A percentile compares a stretch with the other conserved stretches of the same genome.
phyloP scores from a whole-genome alignment of 192 early-diverging fungal genomes.

The Diversispora eburnea region DNA sequence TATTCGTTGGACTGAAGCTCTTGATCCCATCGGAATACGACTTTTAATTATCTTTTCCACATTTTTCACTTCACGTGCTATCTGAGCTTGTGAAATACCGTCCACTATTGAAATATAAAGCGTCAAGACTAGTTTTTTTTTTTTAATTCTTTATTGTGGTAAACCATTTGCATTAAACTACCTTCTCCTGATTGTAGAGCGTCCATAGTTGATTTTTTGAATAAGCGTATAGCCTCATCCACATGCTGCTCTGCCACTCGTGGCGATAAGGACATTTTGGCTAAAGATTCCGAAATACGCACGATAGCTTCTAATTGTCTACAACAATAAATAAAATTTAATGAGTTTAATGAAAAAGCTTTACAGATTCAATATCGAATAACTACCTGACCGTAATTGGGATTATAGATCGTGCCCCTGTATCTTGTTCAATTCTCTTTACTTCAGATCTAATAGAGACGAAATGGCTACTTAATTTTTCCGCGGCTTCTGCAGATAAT shows the following conservation, averaged over 20 bases:
- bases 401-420: constrained; percentile 72
- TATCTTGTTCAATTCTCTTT: constrained; percentile 70
- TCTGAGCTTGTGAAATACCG: constrained; percentile 72
- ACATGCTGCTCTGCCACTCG: constrained; percentile 86
- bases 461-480: constrained; percentile 92
- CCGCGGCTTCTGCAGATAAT: constrained; percentile 80
- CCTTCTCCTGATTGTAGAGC: constrained; percentile 87
- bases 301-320: constrained; percentile 98
- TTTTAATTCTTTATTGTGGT: too few species aligned
- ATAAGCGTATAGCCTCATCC: constrained; percentile 95
- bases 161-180: constrained; percentile 28
- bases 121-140: too few species aligned
- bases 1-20: constrained; percentile 51
- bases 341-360: not conserved
- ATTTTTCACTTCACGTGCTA: constrained; percentile 70
- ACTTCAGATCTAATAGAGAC: constrained; percentile 86
- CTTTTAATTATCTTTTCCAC: constrained; percentile 82
- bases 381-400: constrained; percentile 89
- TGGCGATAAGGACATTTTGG: constrained; percentile 88
- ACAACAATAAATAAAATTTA: not conserved
- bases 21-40: constrained; percentile 85
- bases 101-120: constrained; percentile 47
- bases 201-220: constrained; percentile 96
- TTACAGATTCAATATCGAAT: not conserved
- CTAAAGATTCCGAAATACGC: constrained; percentile 95